Evolutionary conservation across 208 protist genomes (phyloP).

Genomic region (Trichomonas gallinae): DNA sequence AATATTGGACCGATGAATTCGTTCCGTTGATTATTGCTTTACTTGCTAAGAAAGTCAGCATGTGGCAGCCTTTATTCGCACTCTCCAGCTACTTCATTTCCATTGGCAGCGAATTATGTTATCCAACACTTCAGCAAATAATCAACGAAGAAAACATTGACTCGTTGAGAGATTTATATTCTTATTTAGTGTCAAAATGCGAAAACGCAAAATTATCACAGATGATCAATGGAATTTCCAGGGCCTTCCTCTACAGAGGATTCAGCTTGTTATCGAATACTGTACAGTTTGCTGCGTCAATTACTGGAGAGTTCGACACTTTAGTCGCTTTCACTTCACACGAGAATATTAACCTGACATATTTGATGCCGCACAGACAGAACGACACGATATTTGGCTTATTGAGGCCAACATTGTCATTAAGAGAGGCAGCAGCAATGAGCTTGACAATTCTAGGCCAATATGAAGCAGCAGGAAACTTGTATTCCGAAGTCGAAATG

Average conservation of each 20-base stretch:
- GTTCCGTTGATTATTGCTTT: constrained; percentile 7
- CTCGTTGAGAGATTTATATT: neutral
- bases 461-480: neutral
- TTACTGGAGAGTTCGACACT: neutral
- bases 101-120: neutral
- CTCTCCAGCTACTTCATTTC: neutral
- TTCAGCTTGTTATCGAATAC: neutral
- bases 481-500: neutral
- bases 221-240: neutral
- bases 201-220: neutral
- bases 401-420: neutral
- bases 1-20: neutral
- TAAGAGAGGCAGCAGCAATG: neutral
- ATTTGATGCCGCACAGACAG: neutral
- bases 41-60: neutral
- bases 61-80: neutral
- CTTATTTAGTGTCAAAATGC: neutral
- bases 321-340: neutral
- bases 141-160: neutral
- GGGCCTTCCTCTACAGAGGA: neutral
- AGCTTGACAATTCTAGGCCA: neutral
- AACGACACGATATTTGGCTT: neutral
- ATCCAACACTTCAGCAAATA: neutral
- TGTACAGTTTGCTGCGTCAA: neutral
- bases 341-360: neutral